A percentile compares a stretch with the other conserved stretches of the same genome.
Conservation (phyloP, 2,329 filamentous ascomycete species). For the Pestalotiopsis sp. region DNA sequence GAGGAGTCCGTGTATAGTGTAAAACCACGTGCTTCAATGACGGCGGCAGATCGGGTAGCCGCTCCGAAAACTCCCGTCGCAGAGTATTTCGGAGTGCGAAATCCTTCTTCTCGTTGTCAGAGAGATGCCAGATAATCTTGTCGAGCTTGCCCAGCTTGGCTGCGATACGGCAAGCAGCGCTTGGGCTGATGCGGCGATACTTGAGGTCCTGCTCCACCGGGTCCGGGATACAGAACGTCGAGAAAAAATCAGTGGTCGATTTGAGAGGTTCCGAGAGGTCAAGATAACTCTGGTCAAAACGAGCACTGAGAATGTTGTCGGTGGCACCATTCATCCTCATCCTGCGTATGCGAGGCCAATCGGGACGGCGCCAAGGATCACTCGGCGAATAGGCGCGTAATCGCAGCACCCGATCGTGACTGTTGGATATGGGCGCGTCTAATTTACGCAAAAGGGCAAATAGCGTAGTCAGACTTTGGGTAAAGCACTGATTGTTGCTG, state of each 20-base stretch:
- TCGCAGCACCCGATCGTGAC: conserved; percentile 4
- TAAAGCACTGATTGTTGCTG: conserved; percentile 3
- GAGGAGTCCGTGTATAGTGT: conserved; percentile 1
- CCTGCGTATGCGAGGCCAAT: conserved; percentile 1
- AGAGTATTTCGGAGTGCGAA: neutral
- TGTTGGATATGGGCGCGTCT: neutral
- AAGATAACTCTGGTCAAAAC: neutral
- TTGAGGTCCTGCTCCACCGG: neutral
- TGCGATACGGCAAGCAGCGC: conserved; percentile 5
- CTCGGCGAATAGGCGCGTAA: conserved; percentile 1
- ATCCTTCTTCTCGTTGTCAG: conserved; percentile 10
- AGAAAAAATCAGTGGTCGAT: neutral
- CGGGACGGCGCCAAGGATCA: conserved; percentile 1
- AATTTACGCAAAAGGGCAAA: neutral
- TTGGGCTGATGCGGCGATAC: conserved; percentile 3
- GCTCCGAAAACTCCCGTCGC: neutral
- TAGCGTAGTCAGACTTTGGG: neutral
- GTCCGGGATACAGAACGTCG: neutral
- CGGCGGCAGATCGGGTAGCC: neutral
- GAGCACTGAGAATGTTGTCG: neutral
- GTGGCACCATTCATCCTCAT: conserved; percentile 3
- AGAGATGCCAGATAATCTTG: conserved; percentile 4
- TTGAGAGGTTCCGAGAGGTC: neutral
- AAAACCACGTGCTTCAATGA: conserved; percentile 3
- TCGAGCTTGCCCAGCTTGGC: conserved; percentile 7